These are phyloP conservation scores for Nadsonia fulvescens DNA, from an alignment of 805 yeast genomes.

Conservation along the genomic window DNA sequence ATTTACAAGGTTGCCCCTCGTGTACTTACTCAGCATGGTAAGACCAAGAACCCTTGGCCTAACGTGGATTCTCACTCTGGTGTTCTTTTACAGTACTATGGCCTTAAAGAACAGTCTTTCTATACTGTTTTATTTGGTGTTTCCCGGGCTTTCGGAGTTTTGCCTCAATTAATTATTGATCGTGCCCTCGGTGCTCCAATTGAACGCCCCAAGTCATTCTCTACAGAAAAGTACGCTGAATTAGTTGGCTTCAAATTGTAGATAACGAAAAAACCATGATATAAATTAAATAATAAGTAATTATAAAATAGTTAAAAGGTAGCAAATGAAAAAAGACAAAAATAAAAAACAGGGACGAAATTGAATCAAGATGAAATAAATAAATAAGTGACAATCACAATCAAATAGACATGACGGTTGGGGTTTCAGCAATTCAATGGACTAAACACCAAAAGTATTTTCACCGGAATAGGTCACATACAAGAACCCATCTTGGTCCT, in stretches of 20 bases:
- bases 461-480: conserved; percentile 94
- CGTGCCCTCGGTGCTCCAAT: conserved; percentile 61
- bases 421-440: neutral
- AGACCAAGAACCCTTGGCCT: conserved; percentile 75
- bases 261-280: conserved; percentile 3
- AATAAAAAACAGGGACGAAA: conserved; percentile 1
- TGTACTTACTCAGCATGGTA: conserved; percentile 61
- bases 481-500: conserved; percentile 93
- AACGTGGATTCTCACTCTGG: conserved; percentile 73
- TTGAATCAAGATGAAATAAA: neutral
- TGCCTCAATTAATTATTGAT: conserved; percentile 67
- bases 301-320: conserved; percentile 1
- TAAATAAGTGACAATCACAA: neutral
- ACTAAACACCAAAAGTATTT: conserved; percentile 65
- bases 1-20: conserved; percentile 56
- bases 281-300: conserved; percentile 1
- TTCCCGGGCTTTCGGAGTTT: conserved; percentile 62
- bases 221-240: conserved; percentile 22
- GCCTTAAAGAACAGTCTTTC: conserved; percentile 52
- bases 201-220: conserved; percentile 56
- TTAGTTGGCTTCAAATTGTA: conserved; percentile 9
- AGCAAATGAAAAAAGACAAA: conserved; percentile 2
- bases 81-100: conserved; percentile 63
- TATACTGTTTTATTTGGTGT: conserved; percentile 74
- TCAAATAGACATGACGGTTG: neutral